Percentiles rank a stretch among this genome's conserved stretches.
These are phyloP conservation scores for Gypsophila paniculata DNA, from an alignment of 179 eudicot genomes.

Conservation along the genomic window DNA sequence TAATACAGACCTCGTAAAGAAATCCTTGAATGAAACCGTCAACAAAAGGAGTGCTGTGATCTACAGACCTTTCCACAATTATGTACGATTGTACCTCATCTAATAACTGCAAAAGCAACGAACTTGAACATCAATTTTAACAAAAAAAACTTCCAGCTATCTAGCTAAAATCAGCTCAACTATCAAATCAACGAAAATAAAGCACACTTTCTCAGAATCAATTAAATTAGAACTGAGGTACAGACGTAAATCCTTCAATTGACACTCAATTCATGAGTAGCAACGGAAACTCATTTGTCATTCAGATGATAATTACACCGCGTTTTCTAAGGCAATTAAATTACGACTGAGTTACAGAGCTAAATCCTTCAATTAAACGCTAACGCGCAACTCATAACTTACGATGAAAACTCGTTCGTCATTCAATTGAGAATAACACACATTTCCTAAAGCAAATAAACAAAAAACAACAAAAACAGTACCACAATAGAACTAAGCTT, in stretches of 20 bases:
- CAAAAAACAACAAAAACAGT: not conserved
- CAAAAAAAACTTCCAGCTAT: not conserved
- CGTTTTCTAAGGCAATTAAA: not conserved
- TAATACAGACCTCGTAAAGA: conserved; percentile 63
- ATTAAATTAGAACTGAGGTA: no score
- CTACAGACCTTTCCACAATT: conserved; percentile 52
- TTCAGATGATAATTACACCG: not conserved
- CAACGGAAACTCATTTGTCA: no score
- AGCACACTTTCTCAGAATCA: no score
- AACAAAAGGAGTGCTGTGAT: conserved; percentile 31
- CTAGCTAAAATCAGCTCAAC: not conserved
- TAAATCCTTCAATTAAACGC: not conserved
- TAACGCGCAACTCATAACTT: not conserved
- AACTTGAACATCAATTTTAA: not conserved
- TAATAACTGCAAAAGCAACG: conserved; percentile 44
- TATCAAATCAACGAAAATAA: not conserved
- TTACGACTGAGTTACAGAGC: not conserved
- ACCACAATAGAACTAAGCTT: conserved; percentile 45
- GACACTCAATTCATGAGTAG: no score
- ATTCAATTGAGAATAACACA: not conserved
- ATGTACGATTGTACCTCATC: conserved; percentile 96
- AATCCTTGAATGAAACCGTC: conserved; percentile 38
- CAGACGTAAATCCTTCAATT: no score
- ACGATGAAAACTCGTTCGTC: not conserved
- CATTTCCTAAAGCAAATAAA: not conserved